These are phyloP conservation scores for Dryas octopetala DNA, from an alignment of 306 rosid species.

Conservation along the genomic window DNA sequence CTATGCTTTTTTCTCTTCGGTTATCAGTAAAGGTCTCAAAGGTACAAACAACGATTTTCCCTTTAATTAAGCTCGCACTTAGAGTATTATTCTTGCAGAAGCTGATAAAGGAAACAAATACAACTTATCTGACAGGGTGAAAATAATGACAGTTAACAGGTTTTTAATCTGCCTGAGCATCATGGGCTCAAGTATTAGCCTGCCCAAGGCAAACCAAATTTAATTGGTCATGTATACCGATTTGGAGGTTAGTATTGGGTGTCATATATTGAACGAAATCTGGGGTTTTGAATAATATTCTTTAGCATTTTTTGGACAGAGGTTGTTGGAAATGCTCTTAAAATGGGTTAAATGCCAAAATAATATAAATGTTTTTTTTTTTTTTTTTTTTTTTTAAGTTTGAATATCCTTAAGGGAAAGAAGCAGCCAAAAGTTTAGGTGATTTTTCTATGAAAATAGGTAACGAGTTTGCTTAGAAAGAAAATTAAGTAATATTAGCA, in stretches of 20 bases:
- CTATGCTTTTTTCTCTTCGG: slow-evolving; percentile 35
- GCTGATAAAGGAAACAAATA: slow-evolving; percentile 35
- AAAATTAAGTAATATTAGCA: neutral
- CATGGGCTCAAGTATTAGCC: neutral
- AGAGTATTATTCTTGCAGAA: slow-evolving; percentile 63
- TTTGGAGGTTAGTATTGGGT: neutral
- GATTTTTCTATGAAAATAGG: too few relatives aligned
- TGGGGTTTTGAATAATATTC: neutral
- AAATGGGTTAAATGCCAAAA: too few relatives aligned
- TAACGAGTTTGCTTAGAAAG: too few relatives aligned
- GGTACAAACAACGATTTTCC: slow-evolving; percentile 63
- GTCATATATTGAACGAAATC: neutral
- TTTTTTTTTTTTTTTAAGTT: neutral
- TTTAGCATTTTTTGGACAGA: neutral
- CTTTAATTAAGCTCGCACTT: slow-evolving; percentile 49
- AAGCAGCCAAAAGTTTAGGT: too few relatives aligned
- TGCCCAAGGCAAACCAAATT: neutral
- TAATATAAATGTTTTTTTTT: too few relatives aligned
- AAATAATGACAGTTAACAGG: neutral
- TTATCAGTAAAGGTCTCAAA: slow-evolving; percentile 40
- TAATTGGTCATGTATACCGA: neutral
- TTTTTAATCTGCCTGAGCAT: neutral
- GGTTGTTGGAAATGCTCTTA: too few relatives aligned
- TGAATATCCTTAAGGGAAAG: neutral
- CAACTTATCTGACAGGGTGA: neutral